A percentile compares a stretch with the other conserved stretches of the same genome.
Evolutionary conservation across 2,329 filamentous ascomycete species (phyloP).

Genomic region (Fusarium torreyae): DNA sequence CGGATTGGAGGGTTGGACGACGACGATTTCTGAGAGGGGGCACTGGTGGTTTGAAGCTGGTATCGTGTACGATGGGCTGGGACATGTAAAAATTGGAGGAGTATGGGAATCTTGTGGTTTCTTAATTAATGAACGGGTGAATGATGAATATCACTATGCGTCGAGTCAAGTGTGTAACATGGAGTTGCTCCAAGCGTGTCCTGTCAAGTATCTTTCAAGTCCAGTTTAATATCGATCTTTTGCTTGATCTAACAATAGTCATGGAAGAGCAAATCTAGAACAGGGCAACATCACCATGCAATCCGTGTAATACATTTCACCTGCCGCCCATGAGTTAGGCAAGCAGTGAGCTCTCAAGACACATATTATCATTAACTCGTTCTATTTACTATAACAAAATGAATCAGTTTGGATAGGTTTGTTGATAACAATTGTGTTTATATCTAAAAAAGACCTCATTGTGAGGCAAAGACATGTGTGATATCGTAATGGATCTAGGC

Average conservation of each 20-base stretch:
- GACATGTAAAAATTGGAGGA: slow-evolving; percentile 17
- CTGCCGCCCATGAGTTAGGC: not conserved
- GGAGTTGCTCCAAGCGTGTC: not conserved
- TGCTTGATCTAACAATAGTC: not conserved
- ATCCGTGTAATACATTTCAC: not conserved
- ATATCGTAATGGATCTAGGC: too few species aligned
- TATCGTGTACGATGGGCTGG: not conserved
- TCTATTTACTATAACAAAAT: too few species aligned
- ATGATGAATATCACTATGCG: slow-evolving; percentile 6
- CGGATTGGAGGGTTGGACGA: slow-evolving; percentile 74
- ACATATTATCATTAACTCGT: not conserved
- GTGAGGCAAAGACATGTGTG: too few species aligned
- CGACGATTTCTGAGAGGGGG: slow-evolving; percentile 59
- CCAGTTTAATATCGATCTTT: not conserved
- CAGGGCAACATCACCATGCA: not conserved
- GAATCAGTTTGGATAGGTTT: too few species aligned
- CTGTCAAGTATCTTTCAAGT: not conserved
- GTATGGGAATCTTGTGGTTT: not conserved
- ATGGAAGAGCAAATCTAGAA: not conserved
- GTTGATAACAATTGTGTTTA: too few species aligned
- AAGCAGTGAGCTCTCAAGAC: not conserved
- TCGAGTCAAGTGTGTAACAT: not conserved
- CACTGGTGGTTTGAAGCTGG: not conserved
- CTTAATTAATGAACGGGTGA: not conserved
- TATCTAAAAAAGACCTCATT: too few species aligned